phyloP scores from a whole-genome alignment of 163 green algal species.

The Scenedesmus sp. region DNA sequence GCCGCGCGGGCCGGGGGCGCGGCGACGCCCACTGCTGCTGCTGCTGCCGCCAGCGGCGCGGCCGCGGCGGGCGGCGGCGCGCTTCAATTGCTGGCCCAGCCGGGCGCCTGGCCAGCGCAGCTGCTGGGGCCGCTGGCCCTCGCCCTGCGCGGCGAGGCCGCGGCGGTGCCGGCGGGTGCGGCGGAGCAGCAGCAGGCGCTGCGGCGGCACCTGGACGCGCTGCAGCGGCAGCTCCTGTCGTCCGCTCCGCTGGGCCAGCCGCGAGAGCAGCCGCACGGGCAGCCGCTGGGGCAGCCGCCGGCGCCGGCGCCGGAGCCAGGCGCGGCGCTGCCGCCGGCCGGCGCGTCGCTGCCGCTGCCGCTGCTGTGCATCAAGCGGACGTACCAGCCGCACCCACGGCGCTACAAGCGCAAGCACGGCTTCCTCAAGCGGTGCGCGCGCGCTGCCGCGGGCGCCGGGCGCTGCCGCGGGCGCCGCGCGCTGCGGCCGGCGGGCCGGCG shows the following conservation, averaged over 20 bases:
- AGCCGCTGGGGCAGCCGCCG: conserved; percentile 1
- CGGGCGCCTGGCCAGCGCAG: too few species aligned
- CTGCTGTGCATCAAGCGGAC: conserved; percentile 48
- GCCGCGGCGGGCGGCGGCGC: too few species aligned
- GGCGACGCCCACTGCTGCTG: too few species aligned
- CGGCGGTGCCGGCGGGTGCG: background rate
- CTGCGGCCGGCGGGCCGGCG: conserved; percentile 6
- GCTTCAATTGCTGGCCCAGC: too few species aligned
- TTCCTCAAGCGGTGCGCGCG: conserved; percentile 39
- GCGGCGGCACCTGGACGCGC: background rate
- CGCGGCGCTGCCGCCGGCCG: background rate
- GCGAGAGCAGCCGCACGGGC: conserved; percentile 1
- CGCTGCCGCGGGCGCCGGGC: background rate
- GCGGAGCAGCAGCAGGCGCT: conserved; percentile 12
- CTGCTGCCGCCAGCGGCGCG: too few species aligned
- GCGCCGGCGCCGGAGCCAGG: background rate
- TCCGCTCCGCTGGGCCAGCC: background rate
- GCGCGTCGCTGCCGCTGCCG: background rate
- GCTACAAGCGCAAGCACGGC: conserved; percentile 40
- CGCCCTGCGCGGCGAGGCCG: too few species aligned
- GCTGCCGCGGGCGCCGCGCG: background rate
- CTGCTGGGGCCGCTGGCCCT: too few species aligned
- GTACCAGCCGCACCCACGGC: conserved; percentile 29
- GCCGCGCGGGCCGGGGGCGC: too few species aligned
- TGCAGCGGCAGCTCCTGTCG: background rate